Conservation (phyloP, 768 basidiomycete species). For the Mycena polygramma region DNA sequence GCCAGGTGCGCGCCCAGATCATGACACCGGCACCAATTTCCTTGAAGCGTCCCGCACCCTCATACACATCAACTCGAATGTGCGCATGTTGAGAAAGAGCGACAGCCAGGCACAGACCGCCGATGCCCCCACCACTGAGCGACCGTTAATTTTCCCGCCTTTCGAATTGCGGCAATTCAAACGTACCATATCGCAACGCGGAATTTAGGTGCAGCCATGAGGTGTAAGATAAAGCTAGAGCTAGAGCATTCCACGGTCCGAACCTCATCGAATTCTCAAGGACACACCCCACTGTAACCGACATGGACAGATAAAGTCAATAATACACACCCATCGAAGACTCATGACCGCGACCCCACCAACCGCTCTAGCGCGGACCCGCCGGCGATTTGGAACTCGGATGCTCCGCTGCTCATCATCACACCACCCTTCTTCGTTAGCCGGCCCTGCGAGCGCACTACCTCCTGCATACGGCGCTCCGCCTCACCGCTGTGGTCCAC, state of each 20-base stretch:
- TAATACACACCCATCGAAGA: background rate
- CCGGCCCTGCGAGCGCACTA: slow-evolving; percentile 87
- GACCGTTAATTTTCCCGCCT: background rate
- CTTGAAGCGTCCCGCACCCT: slow-evolving; percentile 59
- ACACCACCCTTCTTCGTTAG: slow-evolving; percentile 84
- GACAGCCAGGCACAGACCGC: slow-evolving; percentile 45
- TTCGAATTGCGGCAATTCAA: too few relatives aligned
- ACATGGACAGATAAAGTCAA: background rate
- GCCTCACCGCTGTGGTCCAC: slow-evolving; percentile 65
- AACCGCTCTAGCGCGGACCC: slow-evolving; percentile 74
- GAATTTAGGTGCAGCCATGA: slow-evolving; percentile 24
- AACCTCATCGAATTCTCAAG: slow-evolving; percentile 25
- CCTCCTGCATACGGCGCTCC: slow-evolving; percentile 88
- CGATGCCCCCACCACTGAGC: slow-evolving; percentile 30
- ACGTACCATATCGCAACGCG: slow-evolving; percentile 36
- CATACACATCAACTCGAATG: slow-evolving; percentile 60
- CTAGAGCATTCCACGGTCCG: background rate
- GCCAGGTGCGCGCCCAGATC: slow-evolving; percentile 63
- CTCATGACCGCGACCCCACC: slow-evolving; percentile 48
- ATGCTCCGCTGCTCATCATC: slow-evolving; percentile 74
- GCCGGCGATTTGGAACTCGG: slow-evolving; percentile 85
- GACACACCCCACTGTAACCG: slow-evolving; percentile 1
- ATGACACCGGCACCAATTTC: slow-evolving; percentile 65
- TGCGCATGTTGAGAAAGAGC: slow-evolving; percentile 53
- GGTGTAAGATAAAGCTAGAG: background rate